Evolutionary conservation across 371 early-diverging fungal genomes (phyloP), one percentile per base, ranked within the genome.

Genomic region (Mucor sp.): DNA sequence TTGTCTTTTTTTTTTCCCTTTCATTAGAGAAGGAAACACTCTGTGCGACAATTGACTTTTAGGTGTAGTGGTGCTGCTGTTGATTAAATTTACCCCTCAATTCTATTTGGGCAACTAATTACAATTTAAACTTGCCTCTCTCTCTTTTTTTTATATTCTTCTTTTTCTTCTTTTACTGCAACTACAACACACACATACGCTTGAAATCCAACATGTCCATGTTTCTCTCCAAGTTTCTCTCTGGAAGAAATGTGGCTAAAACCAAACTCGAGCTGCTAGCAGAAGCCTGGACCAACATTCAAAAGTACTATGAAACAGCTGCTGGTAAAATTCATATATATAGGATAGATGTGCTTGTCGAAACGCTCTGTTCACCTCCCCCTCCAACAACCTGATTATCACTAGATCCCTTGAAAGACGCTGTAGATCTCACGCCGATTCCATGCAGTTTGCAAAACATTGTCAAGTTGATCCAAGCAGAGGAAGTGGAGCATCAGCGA

Each of bases 221-320:
- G 80, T 83, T 83, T 65, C 77, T 83, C 68, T 79, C 81, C 59
- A 83, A 83, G 62, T 71, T 83, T 35, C 62, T 83, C n/a, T 67
- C 79, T 44, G 82, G 82, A 63, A 77, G 83, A 62, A 80, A 78
- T 58, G 79, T 75, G 58, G 63, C 74, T 15, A 83, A 83, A 63
- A 66, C 83, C 39, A 83, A 79, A 41, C 67, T 79, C 3, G 83
- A 83, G 33, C 66, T 80, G 33, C 47, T 83, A 50, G 72, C 74
- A 19, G 79, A 83, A 63, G 79, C 80, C 12, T 83, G 83, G 83
- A 75, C 71, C 15, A 79, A 76, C 48, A 80, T 83, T 60, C 83
- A 83, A 60, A 78, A 79, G 27, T 83, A 83, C 50, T 83, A 83
- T 60, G 83, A 83, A 67, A 80, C 83, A 32, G 78, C 83, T 37